Evolutionary conservation across 1,284 basidiomycete species (phyloP), one percentile per base, ranked within the genome.

Genomic region (Rhodotorula sp.): DNA sequence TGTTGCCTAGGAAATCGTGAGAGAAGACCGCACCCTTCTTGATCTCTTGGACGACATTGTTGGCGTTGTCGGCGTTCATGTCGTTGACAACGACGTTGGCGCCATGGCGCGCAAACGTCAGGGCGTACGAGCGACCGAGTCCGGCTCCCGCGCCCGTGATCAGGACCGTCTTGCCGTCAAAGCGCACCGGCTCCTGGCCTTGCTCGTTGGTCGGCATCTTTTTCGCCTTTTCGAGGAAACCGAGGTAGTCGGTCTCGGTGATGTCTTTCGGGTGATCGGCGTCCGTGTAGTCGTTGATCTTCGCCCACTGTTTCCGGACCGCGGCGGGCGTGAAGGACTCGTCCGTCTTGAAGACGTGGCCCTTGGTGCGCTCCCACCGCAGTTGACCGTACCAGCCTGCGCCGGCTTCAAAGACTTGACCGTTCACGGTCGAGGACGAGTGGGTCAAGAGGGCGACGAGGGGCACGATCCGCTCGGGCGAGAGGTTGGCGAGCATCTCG

Each of bases 81-180:
- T 99, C 97, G 81, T 99, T 99, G 71, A 99, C 88, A 56, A 99
- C 92, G 49, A 99, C 92, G 79, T 97, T 98, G 31, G 93, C 95
- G 47, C 97, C 97, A 7, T 95, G 86, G 72, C 87, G 88, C 56
- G 86, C 92, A 79, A 91, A 99, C 89, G 97, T 91, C 68, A 90
- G 84, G 0, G 97, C 92, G 80, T 99, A 97, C 7, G 89, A 88
- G 60, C 94, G 89, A 38, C 97, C 97, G 48, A 99, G 88, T 68
- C 94, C 95, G 47, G 90, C 91, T 56, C 94, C 94, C 21, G 93
- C 91, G 64, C 97, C 97, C 3, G 97, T 99, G 78, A 99, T 86
- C 76, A 99, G 89, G 69, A 92, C 92, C 5, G 94, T 97, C 84
- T 97, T 89, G 60, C 88, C 90, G 76, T 92, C 90, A 81, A 91